Evolutionary conservation across 306 rosid species (phyloP).

Genomic region (Glycine tomentella): DNA sequence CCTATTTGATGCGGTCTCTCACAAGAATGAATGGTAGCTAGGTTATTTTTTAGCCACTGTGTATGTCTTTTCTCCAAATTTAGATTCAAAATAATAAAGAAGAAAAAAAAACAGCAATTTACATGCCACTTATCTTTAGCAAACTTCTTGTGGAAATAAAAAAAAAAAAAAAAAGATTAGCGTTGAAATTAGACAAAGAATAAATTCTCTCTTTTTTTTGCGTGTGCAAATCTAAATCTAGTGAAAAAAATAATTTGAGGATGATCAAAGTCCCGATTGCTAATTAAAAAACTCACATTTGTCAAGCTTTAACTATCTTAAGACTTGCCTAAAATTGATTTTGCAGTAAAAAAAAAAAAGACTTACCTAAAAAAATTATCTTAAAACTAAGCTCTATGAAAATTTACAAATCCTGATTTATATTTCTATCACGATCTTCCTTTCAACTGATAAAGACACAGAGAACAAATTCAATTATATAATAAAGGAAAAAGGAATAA

Average conservation of each 20-base stretch:
- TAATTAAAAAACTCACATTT: neutral
- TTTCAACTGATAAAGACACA: neutral
- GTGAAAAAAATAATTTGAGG: neutral
- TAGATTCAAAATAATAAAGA: neutral
- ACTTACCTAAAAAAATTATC: neutral
- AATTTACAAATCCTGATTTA: neutral
- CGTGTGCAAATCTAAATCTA: neutral
- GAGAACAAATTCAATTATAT: neutral
- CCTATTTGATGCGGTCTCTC: neutral
- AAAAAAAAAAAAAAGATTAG: neutral
- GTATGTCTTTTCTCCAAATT: neutral
- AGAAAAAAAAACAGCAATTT: neutral
- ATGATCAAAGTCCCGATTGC: neutral
- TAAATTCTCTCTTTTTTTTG: neutral
- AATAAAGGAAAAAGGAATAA: slow-evolving; percentile 10
- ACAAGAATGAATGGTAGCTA: neutral
- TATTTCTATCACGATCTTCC: neutral
- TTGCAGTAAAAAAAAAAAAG: no score
- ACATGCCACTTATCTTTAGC: neutral
- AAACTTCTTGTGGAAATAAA: neutral
- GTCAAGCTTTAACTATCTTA: neutral
- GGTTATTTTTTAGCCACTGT: neutral
- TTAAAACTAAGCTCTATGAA: neutral
- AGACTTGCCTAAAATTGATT: neutral
- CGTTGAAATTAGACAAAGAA: slow-evolving; percentile 2